Evolutionary conservation across 1,139 yeast species (phyloP), one percentile per base, ranked within the genome.

Genomic region (Candida anutae): DNA sequence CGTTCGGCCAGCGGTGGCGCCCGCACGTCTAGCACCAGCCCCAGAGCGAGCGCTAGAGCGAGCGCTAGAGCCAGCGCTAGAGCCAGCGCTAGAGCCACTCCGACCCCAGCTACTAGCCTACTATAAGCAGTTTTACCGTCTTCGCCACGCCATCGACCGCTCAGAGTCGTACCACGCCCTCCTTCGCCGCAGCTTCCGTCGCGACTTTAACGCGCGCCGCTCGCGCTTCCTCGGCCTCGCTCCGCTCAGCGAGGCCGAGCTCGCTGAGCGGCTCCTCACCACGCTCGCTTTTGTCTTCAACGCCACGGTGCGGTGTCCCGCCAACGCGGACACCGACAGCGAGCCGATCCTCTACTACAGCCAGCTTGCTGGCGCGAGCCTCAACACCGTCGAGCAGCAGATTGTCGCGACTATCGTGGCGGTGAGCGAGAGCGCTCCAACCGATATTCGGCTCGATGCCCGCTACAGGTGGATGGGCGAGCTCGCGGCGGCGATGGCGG

Each of bases 251-350:
- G 29, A 35, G 6, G 24, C 25, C 0, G 53, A 55, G 18, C 19
- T 57, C 9, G 32, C 48, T 4, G 28, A 36, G 13, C 35, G 71
- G 13, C 26, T 58, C 19, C 32, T 49, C 16, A 61, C 60, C 33
- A 58, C 70, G 3, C 39, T 56, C 18, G 55, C 49, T 13, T 64
- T 64, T 41, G 58, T 62, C 3, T 57, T 54, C 39, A 64, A 64
- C 36, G 51, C 65, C 4, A 55, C 68, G 0, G 60, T 62, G 24
- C 31, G 34, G 23, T n/a, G n/a, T n/a, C n/a, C n/a, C n/a, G n/a
- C n/a, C n/a, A 8, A 41, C 35, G 14, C 34, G 24, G 9, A 39
- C 34, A 16, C 44, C 31, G 33, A 38, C 2, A 36, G 37, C 13
- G 36, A 34, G 4, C 42, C 38, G 9, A 44, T 46, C 2, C 24